These are phyloP conservation scores for Trametes meyenii DNA, from an alignment of 768 basidiomycete species.

Conservation along the genomic window DNA sequence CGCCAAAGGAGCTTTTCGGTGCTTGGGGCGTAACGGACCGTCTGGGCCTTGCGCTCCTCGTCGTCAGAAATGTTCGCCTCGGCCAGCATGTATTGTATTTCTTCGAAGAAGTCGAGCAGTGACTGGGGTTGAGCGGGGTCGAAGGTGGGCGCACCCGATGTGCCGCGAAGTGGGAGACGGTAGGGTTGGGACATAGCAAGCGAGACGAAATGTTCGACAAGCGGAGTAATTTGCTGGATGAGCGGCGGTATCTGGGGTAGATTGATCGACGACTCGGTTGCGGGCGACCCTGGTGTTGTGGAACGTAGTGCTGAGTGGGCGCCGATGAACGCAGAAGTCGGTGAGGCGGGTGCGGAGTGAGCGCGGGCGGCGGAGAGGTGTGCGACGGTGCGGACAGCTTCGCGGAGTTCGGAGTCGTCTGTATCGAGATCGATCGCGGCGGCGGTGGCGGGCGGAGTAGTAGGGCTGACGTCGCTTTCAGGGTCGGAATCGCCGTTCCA, in stretches of 20 bases:
- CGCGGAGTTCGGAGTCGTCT: neutral
- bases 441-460: neutral
- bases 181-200: neutral
- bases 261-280: neutral
- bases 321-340: too few species aligned
- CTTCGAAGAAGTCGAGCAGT: constrained; percentile 21
- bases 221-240: neutral
- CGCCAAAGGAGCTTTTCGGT: constrained; percentile 7
- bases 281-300: neutral
- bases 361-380: neutral
- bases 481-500: neutral
- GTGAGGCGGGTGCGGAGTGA: too few species aligned
- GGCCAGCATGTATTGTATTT: constrained; percentile 8
- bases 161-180: constrained; percentile 15
- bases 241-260: neutral
- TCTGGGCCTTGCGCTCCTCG: neutral
- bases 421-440: too few species aligned
- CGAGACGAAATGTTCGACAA: neutral
- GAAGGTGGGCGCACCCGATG: constrained; percentile 8
- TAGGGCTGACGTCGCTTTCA: neutral
- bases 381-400: neutral
- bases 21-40: constrained; percentile 10
- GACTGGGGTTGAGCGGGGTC: constrained; percentile 3
- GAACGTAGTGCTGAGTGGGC: neutral
- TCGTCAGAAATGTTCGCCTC: neutral